These are phyloP conservation scores for Aureobasidium zeae DNA, from an alignment of 2,329 filamentous ascomycete genomes.

Conservation along the genomic window DNA sequence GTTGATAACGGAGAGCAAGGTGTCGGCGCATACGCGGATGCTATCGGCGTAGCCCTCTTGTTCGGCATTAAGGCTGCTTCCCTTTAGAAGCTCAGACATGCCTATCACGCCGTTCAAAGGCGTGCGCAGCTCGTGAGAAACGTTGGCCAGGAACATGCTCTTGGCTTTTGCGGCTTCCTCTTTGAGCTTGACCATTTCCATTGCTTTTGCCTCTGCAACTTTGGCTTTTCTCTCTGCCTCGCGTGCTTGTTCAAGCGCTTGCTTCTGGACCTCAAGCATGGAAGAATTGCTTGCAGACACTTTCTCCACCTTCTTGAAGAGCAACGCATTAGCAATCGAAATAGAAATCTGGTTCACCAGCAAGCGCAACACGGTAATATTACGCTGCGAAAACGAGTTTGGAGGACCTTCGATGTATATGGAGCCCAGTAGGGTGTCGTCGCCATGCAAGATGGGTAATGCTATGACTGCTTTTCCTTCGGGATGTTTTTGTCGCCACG, in stretches of 20 bases:
- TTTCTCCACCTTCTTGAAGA: constrained; percentile 62
- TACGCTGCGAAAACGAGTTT: constrained; percentile 66
- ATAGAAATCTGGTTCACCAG: constrained; percentile 69
- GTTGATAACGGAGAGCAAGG: constrained; percentile 44
- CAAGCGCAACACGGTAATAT: constrained; percentile 47
- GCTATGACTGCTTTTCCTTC: constrained; percentile 66
- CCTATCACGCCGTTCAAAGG: constrained; percentile 47
- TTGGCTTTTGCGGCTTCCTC: constrained; percentile 78
- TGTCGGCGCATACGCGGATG: constrained; percentile 55
- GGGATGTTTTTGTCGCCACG: constrained; percentile 60
- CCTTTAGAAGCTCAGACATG: constrained; percentile 53
- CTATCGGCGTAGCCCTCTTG: constrained; percentile 55
- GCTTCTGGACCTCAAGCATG: constrained; percentile 70
- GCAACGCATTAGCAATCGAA: constrained; percentile 53
- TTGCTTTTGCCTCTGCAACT: constrained; percentile 63
- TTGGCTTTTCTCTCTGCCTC: constrained; percentile 69
- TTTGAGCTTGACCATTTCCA: constrained; percentile 69
- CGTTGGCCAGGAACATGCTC: constrained; percentile 59
- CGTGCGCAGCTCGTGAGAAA: constrained; percentile 50
- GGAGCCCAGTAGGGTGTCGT: constrained; percentile 60
- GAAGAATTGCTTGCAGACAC: constrained; percentile 68
- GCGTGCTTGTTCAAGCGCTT: constrained; percentile 60
- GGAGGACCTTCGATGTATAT: constrained; percentile 68
- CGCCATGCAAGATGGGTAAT: constrained; percentile 68
- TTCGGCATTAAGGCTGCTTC: constrained; percentile 46